Evolutionary conservation across 2,329 filamentous ascomycete species (phyloP), one percentile per base, ranked within the genome.

Genomic region (Talaromyces sp.): DNA sequence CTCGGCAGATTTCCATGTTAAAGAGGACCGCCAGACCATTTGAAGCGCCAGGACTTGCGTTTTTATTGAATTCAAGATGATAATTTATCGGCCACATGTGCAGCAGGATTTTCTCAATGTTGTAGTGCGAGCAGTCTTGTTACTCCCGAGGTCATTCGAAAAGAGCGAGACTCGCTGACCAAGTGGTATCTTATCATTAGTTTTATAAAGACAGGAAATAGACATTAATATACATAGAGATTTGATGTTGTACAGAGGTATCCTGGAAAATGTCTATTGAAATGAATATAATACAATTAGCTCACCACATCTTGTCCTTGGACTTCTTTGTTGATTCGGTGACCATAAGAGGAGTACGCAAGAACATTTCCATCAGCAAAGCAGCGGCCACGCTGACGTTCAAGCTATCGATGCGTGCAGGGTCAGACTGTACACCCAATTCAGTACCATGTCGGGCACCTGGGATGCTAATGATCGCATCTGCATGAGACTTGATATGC

Each of bases 331-430:
- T 47, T 20, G 56, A 51, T 22, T 60, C 55, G 16, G 62, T 60
- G 29, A 70, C 47, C 27, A 60, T 60, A 27, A 73, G 54, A n/a
- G 70, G 70, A 22, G 65, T 60, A 3, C 66, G 68, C 46, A 75
- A 60, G 51, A 76, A 74, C 56, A 66, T 72, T 49, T 76, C 66
- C 58, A 74, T 74, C 46, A 97, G 75, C 44, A 97, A 76, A 1
- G 85, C 91, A 6, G 90, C 85, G 1, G 94, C 93, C 17, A 96
- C 92, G 67, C 90, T 91, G 35, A 97, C 94, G 69, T 99, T 97
- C 70, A 99, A 75, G 70, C 91, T 96, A 72, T 97, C 93, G 2
- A 99, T 85, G 1, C 81, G 68, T 61, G 85, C 69, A 4, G 67
- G 67, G 58, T 76, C 73, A 14, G 68, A 65, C 10, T 61, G 55